Evolutionary conservation across 176 grass and related monocot genomes (phyloP).

Genomic region (Secale cereale): DNA sequence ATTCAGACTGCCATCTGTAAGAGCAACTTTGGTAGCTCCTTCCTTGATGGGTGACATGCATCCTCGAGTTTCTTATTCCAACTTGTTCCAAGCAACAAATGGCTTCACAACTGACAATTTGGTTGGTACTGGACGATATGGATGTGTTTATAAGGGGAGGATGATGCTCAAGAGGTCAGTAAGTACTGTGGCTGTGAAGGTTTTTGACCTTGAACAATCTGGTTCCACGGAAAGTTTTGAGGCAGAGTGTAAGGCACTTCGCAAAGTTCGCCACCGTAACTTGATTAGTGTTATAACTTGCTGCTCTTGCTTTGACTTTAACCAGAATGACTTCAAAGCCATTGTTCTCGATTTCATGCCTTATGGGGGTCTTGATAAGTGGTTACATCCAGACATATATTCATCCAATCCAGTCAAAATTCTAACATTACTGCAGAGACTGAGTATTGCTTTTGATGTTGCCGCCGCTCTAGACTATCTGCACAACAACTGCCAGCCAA

Average conservation of each 20-base stretch:
- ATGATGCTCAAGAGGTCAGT: background rate
- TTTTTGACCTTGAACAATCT: conserved; percentile 30
- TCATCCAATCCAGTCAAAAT: background rate
- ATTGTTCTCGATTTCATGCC: conserved; percentile 54
- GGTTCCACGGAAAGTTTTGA: conserved; percentile 42
- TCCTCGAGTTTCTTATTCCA: conserved; percentile 31
- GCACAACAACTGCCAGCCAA: conserved; percentile 26
- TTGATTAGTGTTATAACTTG: conserved; percentile 40
- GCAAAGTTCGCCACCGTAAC: conserved; percentile 51
- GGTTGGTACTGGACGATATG: conserved; percentile 35
- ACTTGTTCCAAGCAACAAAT: conserved; percentile 35
- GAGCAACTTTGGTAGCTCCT: background rate
- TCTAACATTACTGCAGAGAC: background rate
- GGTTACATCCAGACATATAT: conserved; percentile 7
- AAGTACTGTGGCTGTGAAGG: conserved; percentile 36
- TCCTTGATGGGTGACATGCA: background rate
- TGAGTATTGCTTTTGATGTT: conserved; percentile 38
- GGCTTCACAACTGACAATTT: conserved; percentile 31
- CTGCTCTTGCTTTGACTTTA: conserved; percentile 23
- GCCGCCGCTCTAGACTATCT: conserved; percentile 54
- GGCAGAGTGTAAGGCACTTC: conserved; percentile 34
- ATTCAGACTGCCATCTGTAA: background rate
- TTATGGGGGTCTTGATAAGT: conserved; percentile 34
- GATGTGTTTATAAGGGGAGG: conserved; percentile 42
- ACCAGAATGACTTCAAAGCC: conserved; percentile 49